Base-by-base conservation (phyloP, 179 eudicot genomes). In the Spinacia oleracea region DNA sequence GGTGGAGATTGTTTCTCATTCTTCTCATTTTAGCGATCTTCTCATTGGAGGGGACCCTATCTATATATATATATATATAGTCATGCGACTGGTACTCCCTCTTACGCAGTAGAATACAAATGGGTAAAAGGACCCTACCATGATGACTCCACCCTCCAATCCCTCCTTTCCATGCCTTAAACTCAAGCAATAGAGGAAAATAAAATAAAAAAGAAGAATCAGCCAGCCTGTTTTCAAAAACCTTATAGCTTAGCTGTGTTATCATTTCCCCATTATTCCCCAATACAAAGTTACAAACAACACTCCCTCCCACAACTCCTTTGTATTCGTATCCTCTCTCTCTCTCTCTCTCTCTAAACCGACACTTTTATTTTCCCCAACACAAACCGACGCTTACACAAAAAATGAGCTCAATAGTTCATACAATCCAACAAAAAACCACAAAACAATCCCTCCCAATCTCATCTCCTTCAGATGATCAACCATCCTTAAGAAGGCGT, bases 371-470 rank as follows among this genome's bases (percentile, higher is more conserved):
- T 71, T 40, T 5, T 8, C 51, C 0, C 40, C 38, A 34, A 9
- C n/a, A 20, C 1, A 0, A 16, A 34, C 43, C 66, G 66, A 60
- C 66, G 34, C 66, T 60, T 32, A 12, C 25, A 0, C 6, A 20
- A 53, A 4, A 4, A 20, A 72, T 72, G 75, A 72, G 16, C 45
- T 72, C 75, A 31, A 72, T 72, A 51, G 75, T 72, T 20, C 63
- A 72, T 31, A 72, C 75, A 10, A 51, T 72, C 11, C 75, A 51
- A 51, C 75, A 72, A 31, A 4, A 35, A 38, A 74, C 55, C 11
- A 68, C 55, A 43, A 16, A 64, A 34, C 18, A 11, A 53, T 68
- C 82, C 73, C 83, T 73, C 65, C 77, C 88, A 71, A 25, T 84
- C 42, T 43, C 87, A 79, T 5, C 85, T 68, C 21, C 80, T 42